Evolutionary conservation across 352 stramenopile species (phyloP).

Genomic region (Phytopythium boreale): DNA sequence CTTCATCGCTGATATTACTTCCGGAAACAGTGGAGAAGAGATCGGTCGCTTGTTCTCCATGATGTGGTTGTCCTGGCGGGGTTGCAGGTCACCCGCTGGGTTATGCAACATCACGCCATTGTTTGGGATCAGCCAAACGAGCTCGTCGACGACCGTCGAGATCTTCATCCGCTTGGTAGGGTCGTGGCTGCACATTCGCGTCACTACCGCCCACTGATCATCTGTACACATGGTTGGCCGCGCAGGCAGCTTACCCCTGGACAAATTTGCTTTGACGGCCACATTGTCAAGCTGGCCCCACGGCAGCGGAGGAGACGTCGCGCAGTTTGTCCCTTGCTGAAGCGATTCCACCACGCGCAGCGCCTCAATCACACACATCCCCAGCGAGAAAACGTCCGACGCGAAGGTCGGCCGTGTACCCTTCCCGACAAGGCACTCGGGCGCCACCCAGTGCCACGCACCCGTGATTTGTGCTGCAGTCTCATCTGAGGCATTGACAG

Average conservation of each 20-base stretch:
- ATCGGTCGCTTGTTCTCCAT: neutral
- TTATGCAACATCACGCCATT: neutral
- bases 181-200: neutral
- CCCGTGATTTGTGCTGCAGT: slow-evolving; percentile 11
- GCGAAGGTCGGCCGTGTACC: slow-evolving; percentile 7
- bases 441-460: slow-evolving; percentile 20
- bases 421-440: slow-evolving; percentile 8
- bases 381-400: slow-evolving; percentile 19
- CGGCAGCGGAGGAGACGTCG: neutral
- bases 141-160: slow-evolving; percentile 1
- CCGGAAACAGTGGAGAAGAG: neutral
- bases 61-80: neutral
- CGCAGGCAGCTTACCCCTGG: neutral
- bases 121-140: neutral
- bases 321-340: neutral
- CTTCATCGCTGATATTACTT: neutral
- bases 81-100: neutral
- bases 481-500: neutral
- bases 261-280: neutral
- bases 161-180: neutral
- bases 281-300: neutral
- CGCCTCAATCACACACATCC: slow-evolving; percentile 16
- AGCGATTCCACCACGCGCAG: slow-evolving; percentile 1
- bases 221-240: neutral
- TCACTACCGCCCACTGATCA: neutral